Evolutionary conservation across 2,329 filamentous ascomycete species (phyloP), one percentile per base, ranked within the genome.

Genomic region (Neonectria hederae): DNA sequence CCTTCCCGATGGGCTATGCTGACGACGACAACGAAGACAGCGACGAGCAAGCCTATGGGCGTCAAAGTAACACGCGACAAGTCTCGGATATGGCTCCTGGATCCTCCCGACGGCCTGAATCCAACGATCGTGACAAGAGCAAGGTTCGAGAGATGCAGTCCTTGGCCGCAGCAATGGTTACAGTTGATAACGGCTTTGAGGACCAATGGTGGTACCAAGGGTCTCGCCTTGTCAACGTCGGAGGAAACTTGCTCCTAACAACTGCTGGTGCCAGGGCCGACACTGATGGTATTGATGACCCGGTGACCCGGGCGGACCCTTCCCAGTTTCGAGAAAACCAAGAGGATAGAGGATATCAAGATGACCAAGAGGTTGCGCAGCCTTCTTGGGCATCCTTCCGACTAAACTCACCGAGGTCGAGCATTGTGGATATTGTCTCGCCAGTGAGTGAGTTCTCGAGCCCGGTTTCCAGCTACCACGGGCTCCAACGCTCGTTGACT

Each of bases 161-260:
- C 0, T 76, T 87, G 4, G 84, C 83, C 10, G 80, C 81, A 4
- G 85, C 85, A 40, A 81, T 87, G 80, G 82, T 87, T 77, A 87
- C 85, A 2, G 82, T 87, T 3, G 85, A 87, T 69, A 87, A 86
- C 68, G 85, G 85, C 2, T 87, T 87, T 67, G 85, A 87, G 75
- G 82, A 83, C 65, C 84, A 87, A 73, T 86, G 84, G 84, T 87
- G 85, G 84, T 82, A 86, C 68, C 83, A 83, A 65, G 84, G 84
- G 1, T 59, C 74, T 40, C 72, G 74, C 4, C 64, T 75, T 7
- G 71, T 73, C 53, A 73, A 72, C 28, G 59, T 73, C 7, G 54
- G 66, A 9, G 72, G 72, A 28, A 66, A 65, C 26, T 56, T 68
- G 19, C 45, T 74, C 19, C 60, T 68, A 19, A 66, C 69, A 22